phyloP scores from a whole-genome alignment of 2,329 filamentous ascomycete species.

The Penicillium sclerotigenum region DNA sequence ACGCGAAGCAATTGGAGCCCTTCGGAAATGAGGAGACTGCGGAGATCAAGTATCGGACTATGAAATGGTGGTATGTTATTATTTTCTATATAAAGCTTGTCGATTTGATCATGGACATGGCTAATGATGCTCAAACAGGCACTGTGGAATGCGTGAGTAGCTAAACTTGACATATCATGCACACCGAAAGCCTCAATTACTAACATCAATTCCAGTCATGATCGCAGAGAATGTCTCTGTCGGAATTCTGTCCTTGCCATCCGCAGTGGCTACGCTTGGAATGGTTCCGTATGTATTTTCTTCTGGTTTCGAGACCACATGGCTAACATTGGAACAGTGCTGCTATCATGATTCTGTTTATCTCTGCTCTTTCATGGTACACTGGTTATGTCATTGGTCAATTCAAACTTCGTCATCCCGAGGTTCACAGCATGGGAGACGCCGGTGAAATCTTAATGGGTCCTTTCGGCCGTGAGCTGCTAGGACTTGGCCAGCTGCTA shows the following conservation, averaged over 20 bases:
- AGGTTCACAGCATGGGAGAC: slow-evolving; percentile 65
- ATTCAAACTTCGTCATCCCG: slow-evolving; percentile 56
- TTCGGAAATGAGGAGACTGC: slow-evolving; percentile 40
- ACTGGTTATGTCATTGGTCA: slow-evolving; percentile 59
- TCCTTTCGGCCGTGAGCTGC: slow-evolving; percentile 58
- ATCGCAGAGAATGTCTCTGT: slow-evolving; percentile 59
- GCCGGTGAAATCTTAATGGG: slow-evolving; percentile 63
- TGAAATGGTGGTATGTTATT: slow-evolving; percentile 42
- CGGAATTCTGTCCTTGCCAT: slow-evolving; percentile 56
- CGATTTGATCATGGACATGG: not conserved
- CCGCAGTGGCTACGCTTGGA: slow-evolving; percentile 53
- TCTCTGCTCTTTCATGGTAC: slow-evolving; percentile 57
- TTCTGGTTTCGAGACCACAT: not conserved
- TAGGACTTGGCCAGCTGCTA: slow-evolving; percentile 59
- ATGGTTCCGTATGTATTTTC: slow-evolving; percentile 47
- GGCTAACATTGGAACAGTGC: slow-evolving; percentile 34
- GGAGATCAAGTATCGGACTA: slow-evolving; percentile 51
- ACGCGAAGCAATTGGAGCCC: slow-evolving; percentile 29
- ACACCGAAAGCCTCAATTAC: not conserved
- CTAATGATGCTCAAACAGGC: slow-evolving; percentile 22
- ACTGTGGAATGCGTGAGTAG: slow-evolving; percentile 37
- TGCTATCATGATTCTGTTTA: slow-evolving; percentile 51
- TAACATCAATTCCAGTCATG: slow-evolving; percentile 46
- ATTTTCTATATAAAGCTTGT: not conserved
- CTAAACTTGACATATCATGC: not conserved